Base-by-base conservation (phyloP, 805 yeast species). In the Candida ulmi region DNA sequence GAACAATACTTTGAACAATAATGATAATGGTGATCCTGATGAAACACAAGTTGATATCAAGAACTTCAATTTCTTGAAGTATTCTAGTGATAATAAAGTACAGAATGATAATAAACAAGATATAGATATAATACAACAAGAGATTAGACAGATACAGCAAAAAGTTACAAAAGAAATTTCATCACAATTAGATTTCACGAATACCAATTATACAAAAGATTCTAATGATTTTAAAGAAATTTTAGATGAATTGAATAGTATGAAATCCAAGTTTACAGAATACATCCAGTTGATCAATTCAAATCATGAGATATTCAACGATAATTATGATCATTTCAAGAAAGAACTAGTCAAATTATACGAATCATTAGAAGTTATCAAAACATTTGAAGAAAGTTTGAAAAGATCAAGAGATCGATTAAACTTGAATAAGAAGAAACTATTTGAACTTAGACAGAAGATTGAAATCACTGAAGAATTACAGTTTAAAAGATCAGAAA, bases 381-480 rank as follows among this genome's bases (percentile, higher is more conserved):
- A 43, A 17, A 40, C 37, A 13, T 43, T 43, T 23, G 53, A 49
- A 32, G 5, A 2, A 2, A 36, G 31, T 8, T 18, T 49, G 11
- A 34, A 33, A 3, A 23, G 11, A 2, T 38, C 47, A 9, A 44
- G 53, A 17, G 29, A 29, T 1, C 40, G 40, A 19, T 35, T 49
- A 34, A 15, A 35, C 32, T 23, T 36, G 27, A 38, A 38, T 16
- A 49, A 49, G 39, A 28, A 18, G n/a, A 44, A 40, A 23, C 36
- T 49, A 18, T 44, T 41, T 19, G 34, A 34, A 2, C 31, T 49
- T 11, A 44, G 43, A 19, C 8, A 11, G 11, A 17, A 41, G 2
- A 47, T 47, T 23, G 47, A 46, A 16, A 25, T 32, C 3, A 38
- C 35, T 16, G 52, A 49, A 26, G 25, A 30, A n/a, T 6, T 40